These are phyloP conservation scores for Letharia columbiana DNA, from an alignment of 495 filamentous ascomycete genomes.

Conservation along the genomic window DNA sequence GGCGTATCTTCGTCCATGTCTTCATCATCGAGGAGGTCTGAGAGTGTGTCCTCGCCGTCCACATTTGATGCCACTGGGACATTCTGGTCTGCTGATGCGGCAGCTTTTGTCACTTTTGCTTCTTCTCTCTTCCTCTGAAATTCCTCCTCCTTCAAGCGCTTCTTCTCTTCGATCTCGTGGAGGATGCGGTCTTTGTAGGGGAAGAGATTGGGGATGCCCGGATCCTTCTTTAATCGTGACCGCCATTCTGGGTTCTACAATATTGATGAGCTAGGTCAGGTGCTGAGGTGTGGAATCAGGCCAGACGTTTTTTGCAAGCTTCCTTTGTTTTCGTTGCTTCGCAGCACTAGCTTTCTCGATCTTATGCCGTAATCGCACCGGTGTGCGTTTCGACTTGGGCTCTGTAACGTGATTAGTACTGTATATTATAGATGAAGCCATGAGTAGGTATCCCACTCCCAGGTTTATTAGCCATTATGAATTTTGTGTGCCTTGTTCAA, in stretches of 20 bases:
- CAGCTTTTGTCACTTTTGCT: conserved; percentile 53
- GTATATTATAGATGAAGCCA: neutral
- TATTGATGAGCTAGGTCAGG: conserved; percentile 11
- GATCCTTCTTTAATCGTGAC: conserved; percentile 89
- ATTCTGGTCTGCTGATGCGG: conserved; percentile 30
- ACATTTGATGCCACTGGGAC: conserved; percentile 34
- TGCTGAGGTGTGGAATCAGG: neutral
- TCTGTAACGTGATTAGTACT: conserved; percentile 41
- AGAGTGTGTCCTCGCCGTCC: conserved; percentile 36
- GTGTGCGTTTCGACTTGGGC: conserved; percentile 85
- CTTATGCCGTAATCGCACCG: conserved; percentile 84
- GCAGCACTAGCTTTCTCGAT: conserved; percentile 88
- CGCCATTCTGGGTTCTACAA: conserved; percentile 82
- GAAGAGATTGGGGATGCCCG: conserved; percentile 93
- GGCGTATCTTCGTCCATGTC: conserved; percentile 46
- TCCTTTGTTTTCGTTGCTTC: conserved; percentile 83
- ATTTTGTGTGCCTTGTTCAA: neutral
- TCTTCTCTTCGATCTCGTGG: conserved; percentile 85
- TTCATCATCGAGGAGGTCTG: conserved; percentile 40
- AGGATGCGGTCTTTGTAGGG: conserved; percentile 95
- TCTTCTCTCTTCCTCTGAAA: conserved; percentile 57
- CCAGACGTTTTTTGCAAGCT: conserved; percentile 70
- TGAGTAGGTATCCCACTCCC: conserved; percentile 34
- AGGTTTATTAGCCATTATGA: conserved; percentile 40
- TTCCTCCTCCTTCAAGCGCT: conserved; percentile 72